Evolutionary conservation across 2,329 filamentous ascomycete species (phyloP).

Genomic region (Penicillium concentricum): DNA sequence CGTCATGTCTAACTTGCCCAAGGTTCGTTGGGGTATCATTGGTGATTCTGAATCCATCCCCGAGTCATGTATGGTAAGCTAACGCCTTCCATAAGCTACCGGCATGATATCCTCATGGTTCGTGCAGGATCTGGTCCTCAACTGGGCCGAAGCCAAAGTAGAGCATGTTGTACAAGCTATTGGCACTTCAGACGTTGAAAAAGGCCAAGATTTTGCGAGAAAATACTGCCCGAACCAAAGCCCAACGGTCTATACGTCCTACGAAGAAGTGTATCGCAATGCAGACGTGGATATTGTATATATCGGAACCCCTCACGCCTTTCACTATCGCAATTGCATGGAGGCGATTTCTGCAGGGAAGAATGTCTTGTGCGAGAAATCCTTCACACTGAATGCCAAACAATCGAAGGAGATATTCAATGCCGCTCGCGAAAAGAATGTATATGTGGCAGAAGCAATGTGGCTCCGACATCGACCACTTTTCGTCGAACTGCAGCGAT

Average conservation of each 20-base stretch:
- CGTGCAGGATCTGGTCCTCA: not conserved
- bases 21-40: not conserved
- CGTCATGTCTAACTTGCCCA: not conserved
- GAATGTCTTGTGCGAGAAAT: slow-evolving; percentile 33
- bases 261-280: slow-evolving; percentile 16
- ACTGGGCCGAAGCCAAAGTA: not conserved
- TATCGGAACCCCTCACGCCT: slow-evolving; percentile 46
- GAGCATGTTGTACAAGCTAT: slow-evolving; percentile 1
- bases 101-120: slow-evolving; percentile 1
- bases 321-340: slow-evolving; percentile 49
- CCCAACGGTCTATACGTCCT: slow-evolving; percentile 3
- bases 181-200: not conserved
- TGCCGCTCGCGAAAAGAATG: slow-evolving; percentile 34
- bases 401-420: slow-evolving; percentile 49
- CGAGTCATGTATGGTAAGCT: not conserved
- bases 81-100: not conserved
- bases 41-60: not conserved
- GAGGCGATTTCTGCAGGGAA: slow-evolving; percentile 30
- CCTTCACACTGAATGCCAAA: slow-evolving; percentile 27
- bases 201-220: not conserved
- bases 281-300: slow-evolving; percentile 51
- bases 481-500: not conserved
- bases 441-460: slow-evolving; percentile 53
- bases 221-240: not conserved
- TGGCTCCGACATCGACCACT: slow-evolving; percentile 14